Evolutionary conservation across 2,329 filamentous ascomycete species (phyloP).

Genomic region (Calonectria hongkongensis): DNA sequence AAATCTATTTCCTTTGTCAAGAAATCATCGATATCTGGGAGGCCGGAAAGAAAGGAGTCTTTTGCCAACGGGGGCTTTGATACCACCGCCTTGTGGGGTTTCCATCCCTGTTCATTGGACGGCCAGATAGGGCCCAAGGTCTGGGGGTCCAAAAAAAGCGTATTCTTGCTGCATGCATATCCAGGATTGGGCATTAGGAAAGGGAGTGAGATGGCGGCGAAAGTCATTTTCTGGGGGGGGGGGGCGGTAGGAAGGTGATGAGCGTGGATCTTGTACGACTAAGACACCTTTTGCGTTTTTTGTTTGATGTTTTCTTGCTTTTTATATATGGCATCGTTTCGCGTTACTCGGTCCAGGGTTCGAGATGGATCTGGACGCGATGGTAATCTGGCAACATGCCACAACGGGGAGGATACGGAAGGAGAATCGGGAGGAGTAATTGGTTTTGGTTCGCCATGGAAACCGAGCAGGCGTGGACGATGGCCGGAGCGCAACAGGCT

Average conservation of each 20-base stretch:
- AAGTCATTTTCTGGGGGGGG: constrained; percentile 49
- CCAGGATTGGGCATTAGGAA: constrained; percentile 61
- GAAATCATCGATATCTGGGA: constrained; percentile 49
- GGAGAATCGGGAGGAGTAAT: constrained; percentile 51
- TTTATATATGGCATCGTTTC: constrained; percentile 45
- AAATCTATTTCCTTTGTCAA: constrained; percentile 55
- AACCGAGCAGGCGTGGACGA: constrained; percentile 50
- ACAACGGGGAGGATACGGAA: constrained; percentile 31
- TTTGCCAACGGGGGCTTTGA: constrained; percentile 56
- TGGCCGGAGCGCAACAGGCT: constrained; percentile 42
- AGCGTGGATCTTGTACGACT: constrained; percentile 58
- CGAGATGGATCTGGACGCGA: constrained; percentile 35
- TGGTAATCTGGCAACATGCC: constrained; percentile 37
- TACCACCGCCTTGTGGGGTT: constrained; percentile 54
- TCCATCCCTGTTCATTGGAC: constrained; percentile 58
- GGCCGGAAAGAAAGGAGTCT: constrained; percentile 56
- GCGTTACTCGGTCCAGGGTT: constrained; percentile 33
- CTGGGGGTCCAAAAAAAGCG: constrained; percentile 64
- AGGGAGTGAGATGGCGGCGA: constrained; percentile 53
- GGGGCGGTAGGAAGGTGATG: constrained; percentile 46
- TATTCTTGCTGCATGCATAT: constrained; percentile 65
- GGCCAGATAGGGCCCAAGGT: constrained; percentile 58
- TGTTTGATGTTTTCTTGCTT: constrained; percentile 41
- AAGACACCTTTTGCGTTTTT: constrained; percentile 52
- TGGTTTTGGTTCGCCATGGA: constrained; percentile 53